phyloP scores from a whole-genome alignment of 1,139 yeast species.

The Zygoascus hellenicus region DNA sequence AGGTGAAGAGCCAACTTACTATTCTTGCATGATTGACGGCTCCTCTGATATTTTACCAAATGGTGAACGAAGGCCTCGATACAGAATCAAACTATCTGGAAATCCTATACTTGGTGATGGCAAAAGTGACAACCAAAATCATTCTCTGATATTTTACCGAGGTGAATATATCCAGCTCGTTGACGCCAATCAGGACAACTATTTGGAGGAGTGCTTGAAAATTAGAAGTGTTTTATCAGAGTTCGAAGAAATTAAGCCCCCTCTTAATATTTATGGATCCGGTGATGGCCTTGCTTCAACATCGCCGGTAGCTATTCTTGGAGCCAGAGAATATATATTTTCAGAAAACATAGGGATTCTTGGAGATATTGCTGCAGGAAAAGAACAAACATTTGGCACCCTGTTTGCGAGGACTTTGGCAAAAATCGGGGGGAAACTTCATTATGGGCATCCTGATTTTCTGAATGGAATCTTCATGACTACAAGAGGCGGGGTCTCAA shows the following conservation, averaged over 20 bases:
- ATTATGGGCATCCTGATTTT: conserved; percentile 91
- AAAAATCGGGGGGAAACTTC: conserved; percentile 80
- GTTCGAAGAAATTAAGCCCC: conserved; percentile 55
- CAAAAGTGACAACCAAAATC: conserved; percentile 81
- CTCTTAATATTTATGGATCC: conserved; percentile 25
- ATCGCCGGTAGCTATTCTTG: conserved; percentile 72
- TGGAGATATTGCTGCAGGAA: conserved; percentile 92
- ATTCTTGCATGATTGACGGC: conserved; percentile 60
- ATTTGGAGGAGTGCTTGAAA: conserved; percentile 77
- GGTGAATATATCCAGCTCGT: conserved; percentile 86
- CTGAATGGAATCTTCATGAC: conserved; percentile 80
- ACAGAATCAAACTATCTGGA: conserved; percentile 62
- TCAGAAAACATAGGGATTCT: conserved; percentile 80
- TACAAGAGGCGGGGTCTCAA: conserved; percentile 85
- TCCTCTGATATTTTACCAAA: conserved; percentile 37
- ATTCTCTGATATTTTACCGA: conserved; percentile 67
- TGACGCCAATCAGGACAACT: conserved; percentile 86
- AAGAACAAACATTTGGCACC: conserved; percentile 90
- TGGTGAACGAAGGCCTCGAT: conserved; percentile 45
- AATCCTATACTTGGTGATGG: conserved; percentile 90
- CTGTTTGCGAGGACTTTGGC: conserved; percentile 81
- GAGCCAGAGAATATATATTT: conserved; percentile 84
- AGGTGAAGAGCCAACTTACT: conserved; percentile 38
- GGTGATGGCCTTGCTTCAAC: conserved; percentile 3
- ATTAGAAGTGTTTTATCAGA: conserved; percentile 73